Conservation (phyloP, 352 stramenopile species). For the Thraustochytrium striatum region DNA sequence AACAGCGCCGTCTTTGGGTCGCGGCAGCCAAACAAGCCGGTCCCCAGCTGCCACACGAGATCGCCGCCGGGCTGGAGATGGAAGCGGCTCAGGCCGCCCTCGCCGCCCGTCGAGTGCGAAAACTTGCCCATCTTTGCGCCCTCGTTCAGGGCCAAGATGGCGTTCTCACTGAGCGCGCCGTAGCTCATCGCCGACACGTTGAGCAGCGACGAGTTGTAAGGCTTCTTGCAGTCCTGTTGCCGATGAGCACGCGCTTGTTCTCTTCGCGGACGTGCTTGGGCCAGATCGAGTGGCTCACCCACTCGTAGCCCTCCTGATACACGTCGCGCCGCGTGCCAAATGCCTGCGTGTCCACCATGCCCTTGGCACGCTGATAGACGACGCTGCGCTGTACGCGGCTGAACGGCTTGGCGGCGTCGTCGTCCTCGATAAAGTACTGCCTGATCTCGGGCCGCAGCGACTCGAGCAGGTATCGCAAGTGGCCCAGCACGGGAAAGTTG, state of each 20-base stretch:
- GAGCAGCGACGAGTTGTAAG: conserved; percentile 61
- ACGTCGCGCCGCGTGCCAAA: conserved; percentile 64
- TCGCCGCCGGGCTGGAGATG: conserved; percentile 62
- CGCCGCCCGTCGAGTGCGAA: conserved; percentile 69
- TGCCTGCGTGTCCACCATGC: conserved; percentile 58
- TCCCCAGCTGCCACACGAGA: conserved; percentile 71
- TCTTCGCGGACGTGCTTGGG: conserved; percentile 51
- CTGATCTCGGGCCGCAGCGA: conserved; percentile 60
- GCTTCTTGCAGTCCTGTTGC: conserved; percentile 58
- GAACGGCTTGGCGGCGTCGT: conserved; percentile 62
- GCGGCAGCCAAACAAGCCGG: conserved; percentile 68
- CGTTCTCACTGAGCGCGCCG: conserved; percentile 63
- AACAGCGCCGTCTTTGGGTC: conserved; percentile 55
- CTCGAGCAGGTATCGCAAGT: conserved; percentile 66
- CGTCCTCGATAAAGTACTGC: conserved; percentile 67
- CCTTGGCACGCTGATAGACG: conserved; percentile 65
- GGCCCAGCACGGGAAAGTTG: conserved; percentile 67
- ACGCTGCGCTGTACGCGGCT: conserved; percentile 58
- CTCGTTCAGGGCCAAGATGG: conserved; percentile 58
- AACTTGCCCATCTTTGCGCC: conserved; percentile 66
- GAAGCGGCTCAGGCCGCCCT: conserved; percentile 62
- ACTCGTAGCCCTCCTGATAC: conserved; percentile 63
- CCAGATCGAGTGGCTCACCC: conserved; percentile 64
- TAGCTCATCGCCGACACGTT: conserved; percentile 71
- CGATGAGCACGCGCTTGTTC: conserved; percentile 55